Conservation (phyloP, 2,329 filamentous ascomycete species). For the Fusarium palustre region DNA sequence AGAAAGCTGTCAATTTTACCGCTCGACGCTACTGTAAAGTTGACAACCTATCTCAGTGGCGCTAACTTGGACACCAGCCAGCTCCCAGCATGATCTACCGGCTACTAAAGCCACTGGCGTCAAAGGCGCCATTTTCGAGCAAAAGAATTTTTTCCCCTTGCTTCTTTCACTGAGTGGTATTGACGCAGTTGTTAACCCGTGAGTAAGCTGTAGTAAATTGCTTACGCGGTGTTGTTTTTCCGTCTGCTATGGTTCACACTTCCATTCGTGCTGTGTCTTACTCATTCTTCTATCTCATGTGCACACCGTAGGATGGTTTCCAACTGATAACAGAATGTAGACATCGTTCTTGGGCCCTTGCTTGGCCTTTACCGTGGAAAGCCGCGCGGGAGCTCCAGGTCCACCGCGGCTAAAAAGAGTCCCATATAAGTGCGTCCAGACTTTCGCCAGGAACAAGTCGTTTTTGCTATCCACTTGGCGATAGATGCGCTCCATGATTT, state of each 20-base stretch:
- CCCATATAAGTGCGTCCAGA: background rate
- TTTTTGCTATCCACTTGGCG: background rate
- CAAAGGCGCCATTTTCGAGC: background rate
- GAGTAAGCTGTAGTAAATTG: background rate
- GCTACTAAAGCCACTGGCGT: constrained; percentile 6
- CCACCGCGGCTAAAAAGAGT: background rate
- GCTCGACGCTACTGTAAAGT: constrained; percentile 5
- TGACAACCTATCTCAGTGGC: constrained; percentile 23
- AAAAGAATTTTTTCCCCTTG: background rate
- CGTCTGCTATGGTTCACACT: background rate
- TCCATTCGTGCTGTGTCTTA: background rate
- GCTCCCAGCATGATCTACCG: constrained; percentile 12
- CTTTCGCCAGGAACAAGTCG: background rate
- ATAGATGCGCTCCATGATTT: background rate
- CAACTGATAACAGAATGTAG: background rate
- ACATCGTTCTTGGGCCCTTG: background rate
- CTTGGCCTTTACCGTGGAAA: background rate
- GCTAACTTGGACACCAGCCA: constrained; percentile 6
- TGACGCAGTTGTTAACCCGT: background rate
- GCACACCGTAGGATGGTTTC: background rate
- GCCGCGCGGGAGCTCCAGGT: background rate
- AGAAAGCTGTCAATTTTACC: background rate
- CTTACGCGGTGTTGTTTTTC: too few species aligned
- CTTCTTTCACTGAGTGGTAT: background rate
- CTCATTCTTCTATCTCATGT: background rate